Evolutionary conservation across 352 stramenopile species (phyloP).

Genomic region (Pythium periplocum): DNA sequence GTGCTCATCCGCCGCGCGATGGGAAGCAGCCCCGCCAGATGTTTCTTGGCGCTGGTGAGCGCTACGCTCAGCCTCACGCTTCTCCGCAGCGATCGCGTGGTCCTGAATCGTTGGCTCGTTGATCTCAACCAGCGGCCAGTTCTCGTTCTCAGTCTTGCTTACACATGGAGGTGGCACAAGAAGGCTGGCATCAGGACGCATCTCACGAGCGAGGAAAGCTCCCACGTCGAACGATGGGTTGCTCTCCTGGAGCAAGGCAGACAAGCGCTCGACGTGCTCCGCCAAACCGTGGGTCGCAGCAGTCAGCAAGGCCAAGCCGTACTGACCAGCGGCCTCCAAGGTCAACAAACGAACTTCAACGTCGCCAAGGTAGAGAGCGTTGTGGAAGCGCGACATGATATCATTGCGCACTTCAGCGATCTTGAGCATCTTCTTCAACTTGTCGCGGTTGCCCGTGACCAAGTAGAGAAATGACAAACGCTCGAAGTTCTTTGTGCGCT

Average conservation of each 20-base stretch:
- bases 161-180: conserved; percentile 94
- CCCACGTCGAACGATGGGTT: conserved; percentile 71
- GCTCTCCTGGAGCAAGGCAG: conserved; percentile 88
- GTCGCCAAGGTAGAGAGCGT: conserved; percentile 97
- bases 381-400: conserved; percentile 99
- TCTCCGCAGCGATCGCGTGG: conserved; percentile 74
- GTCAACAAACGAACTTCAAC: conserved; percentile 93
- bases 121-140: conserved; percentile 98
- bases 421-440: conserved; percentile 99
- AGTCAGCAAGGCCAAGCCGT: conserved; percentile 95
- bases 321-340: conserved; percentile 94
- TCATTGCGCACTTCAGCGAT: conserved; percentile 98
- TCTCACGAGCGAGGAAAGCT: conserved; percentile 62
- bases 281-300: conserved; percentile 93
- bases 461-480: conserved; percentile 99
- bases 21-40: conserved; percentile 10
- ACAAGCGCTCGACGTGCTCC: conserved; percentile 94
- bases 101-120: conserved; percentile 85
- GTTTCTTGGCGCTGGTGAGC: conserved; percentile 44
- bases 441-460: conserved; percentile 97
- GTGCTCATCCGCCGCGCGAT: conserved; percentile 36
- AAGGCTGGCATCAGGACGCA: conserved; percentile 66
- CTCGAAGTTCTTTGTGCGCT: conserved; percentile 99
- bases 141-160: conserved; percentile 88
- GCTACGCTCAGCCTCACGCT: conserved; percentile 71